Conservation (phyloP, 176 grass and related monocot genomes). For the Panicum miliaceum region DNA sequence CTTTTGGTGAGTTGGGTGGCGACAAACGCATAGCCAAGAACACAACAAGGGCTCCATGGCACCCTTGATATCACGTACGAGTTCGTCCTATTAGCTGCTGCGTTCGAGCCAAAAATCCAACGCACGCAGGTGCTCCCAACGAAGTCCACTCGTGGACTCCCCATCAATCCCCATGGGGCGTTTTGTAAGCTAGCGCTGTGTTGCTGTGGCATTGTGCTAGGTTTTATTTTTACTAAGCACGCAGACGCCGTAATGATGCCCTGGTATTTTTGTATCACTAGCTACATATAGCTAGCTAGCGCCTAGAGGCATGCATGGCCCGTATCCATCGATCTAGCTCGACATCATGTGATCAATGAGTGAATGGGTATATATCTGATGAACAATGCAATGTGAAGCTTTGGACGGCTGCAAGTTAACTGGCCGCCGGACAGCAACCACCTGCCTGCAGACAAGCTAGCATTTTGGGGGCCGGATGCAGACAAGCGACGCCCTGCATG, state of each 20-base stretch:
- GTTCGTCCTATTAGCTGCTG: slow-evolving; percentile 5
- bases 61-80: neutral
- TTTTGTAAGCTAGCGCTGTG: neutral
- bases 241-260: slow-evolving; percentile 9
- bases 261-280: neutral
- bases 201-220: neutral
- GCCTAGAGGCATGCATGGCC: neutral
- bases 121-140: slow-evolving; percentile 31
- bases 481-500: slow-evolving; percentile 8
- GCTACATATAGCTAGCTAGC: no score
- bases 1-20: neutral
- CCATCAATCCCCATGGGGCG: neutral
- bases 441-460: neutral
- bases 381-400: neutral
- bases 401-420: slow-evolving; percentile 29
- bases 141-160: slow-evolving; percentile 25
- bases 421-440: neutral
- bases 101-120: neutral
- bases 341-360: neutral
- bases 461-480: slow-evolving; percentile 23
- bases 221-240: neutral
- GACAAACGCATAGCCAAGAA: slow-evolving; percentile 44
- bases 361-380: neutral
- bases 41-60: slow-evolving; percentile 25
- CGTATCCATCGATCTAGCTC: slow-evolving; percentile 21